Evolutionary conservation across 1,284 basidiomycete species (phyloP).

Genomic region (Neonothopanus nambi): DNA sequence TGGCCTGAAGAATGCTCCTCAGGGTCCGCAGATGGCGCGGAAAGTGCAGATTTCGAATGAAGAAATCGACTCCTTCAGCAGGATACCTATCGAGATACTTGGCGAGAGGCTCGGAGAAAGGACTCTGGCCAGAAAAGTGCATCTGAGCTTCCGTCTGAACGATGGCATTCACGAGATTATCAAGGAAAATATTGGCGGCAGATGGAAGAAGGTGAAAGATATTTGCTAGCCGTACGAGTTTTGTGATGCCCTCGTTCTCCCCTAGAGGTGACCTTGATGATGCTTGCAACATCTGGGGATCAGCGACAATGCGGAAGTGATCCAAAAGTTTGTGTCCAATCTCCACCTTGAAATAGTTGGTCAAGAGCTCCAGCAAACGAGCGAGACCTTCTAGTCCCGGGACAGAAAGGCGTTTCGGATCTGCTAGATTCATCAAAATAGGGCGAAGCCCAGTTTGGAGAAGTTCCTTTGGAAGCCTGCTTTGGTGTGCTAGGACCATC

Average conservation of each 20-base stretch:
- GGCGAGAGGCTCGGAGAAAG: constrained; percentile 93
- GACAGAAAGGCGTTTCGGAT: constrained; percentile 94
- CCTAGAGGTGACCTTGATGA: constrained; percentile 79
- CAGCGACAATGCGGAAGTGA: constrained; percentile 90
- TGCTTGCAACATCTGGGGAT: constrained; percentile 79
- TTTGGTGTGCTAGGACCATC: constrained; percentile 88
- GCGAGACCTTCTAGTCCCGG: constrained; percentile 94
- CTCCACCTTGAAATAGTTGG: constrained; percentile 99
- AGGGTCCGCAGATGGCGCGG: constrained; percentile 79
- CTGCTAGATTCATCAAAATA: constrained; percentile 97
- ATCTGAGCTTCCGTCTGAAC: constrained; percentile 94
- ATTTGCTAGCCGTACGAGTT: constrained; percentile 92
- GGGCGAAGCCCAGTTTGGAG: constrained; percentile 94
- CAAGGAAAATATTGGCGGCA: constrained; percentile 91
- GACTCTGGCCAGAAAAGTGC: constrained; percentile 87
- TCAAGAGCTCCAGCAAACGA: constrained; percentile 91
- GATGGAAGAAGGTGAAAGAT: constrained; percentile 96
- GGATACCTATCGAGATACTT: constrained; percentile 93
- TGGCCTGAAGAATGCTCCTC: constrained; percentile 78
- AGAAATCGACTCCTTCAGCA: constrained; percentile 80
- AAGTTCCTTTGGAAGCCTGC: constrained; percentile 93
- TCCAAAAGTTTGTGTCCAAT: constrained; percentile 97
- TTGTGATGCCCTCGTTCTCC: constrained; percentile 91
- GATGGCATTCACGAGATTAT: constrained; percentile 82
- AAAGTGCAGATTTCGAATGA: constrained; percentile 78